Evolutionary conservation across 192 early-diverging fungal species (phyloP).

Genomic region (Coemansia sp.): DNA sequence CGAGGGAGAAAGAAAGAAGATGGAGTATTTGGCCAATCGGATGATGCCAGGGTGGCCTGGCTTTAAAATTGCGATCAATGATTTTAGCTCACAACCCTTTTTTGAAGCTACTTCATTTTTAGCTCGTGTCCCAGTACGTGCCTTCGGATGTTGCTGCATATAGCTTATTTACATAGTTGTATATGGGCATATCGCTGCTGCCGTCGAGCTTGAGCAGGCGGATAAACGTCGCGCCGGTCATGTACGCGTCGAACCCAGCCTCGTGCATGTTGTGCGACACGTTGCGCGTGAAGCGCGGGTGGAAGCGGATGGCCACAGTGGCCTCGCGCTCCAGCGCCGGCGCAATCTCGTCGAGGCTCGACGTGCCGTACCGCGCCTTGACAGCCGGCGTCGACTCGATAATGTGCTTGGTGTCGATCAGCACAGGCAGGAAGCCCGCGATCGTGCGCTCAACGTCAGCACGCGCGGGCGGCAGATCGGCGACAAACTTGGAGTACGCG

Average conservation of each 20-base stretch:
- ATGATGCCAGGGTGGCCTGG: neutral
- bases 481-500: conserved; percentile 71
- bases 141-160: conserved; percentile 10
- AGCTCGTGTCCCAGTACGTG: neutral
- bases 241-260: conserved; percentile 90
- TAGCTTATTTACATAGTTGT: conserved; percentile 44
- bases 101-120: no score
- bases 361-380: conserved; percentile 29
- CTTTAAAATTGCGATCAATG: neutral
- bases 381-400: conserved; percentile 45
- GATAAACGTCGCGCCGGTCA: conserved; percentile 80
- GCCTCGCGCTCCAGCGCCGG: conserved; percentile 23
- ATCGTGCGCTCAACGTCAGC: conserved; percentile 65
- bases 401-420: conserved; percentile 52
- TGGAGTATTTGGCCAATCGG: neutral
- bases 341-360: conserved; percentile 43
- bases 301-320: conserved; percentile 41
- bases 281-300: conserved; percentile 53
- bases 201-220: conserved; percentile 56
- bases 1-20: neutral
- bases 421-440: conserved; percentile 53
- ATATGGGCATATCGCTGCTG: conserved; percentile 13
- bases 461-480: conserved; percentile 63
- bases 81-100: neutral
- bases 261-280: conserved; percentile 68